Percentiles rank a stretch among this genome's conserved stretches.
Evolutionary conservation across 2,329 filamentous ascomycete genomes (phyloP).

Genomic region (Diaporthe australafricana): DNA sequence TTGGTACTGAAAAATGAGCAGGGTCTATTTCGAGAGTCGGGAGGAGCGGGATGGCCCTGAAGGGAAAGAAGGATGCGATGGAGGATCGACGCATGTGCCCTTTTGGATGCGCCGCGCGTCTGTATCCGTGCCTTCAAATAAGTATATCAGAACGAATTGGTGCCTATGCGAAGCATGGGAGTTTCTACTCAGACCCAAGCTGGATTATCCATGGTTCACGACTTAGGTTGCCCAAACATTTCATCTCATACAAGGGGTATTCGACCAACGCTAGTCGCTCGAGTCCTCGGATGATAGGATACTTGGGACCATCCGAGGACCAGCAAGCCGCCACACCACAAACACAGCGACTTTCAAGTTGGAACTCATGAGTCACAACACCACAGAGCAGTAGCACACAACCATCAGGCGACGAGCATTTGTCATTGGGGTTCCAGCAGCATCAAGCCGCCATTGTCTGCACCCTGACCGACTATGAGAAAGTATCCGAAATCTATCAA

Average conservation of each 20-base stretch:
- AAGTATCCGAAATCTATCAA: conserved; percentile 31
- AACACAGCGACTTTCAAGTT: not conserved
- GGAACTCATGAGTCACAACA: not conserved
- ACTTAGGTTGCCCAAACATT: too few relatives aligned
- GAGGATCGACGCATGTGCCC: not conserved
- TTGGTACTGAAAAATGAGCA: not conserved
- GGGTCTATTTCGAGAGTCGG: too few relatives aligned
- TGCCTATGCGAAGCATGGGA: not conserved
- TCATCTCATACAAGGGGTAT: too few relatives aligned
- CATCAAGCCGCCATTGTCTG: conserved; percentile 15
- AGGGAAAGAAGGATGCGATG: not conserved
- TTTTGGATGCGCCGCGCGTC: too few relatives aligned
- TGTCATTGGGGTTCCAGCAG: conserved; percentile 5
- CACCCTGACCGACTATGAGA: conserved; percentile 10
- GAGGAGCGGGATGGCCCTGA: not conserved
- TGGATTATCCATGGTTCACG: too few relatives aligned
- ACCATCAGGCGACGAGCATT: not conserved
- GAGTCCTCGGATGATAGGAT: not conserved
- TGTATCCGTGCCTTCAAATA: too few relatives aligned
- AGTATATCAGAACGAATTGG: too few relatives aligned
- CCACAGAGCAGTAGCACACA: not conserved
- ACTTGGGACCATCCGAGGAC: too few relatives aligned
- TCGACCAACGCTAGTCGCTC: not conserved
- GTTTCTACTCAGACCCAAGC: not conserved
- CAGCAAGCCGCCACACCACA: not conserved